Conservation (phyloP, 345 rosid genomes). For the Orychophragmus violaceus region DNA sequence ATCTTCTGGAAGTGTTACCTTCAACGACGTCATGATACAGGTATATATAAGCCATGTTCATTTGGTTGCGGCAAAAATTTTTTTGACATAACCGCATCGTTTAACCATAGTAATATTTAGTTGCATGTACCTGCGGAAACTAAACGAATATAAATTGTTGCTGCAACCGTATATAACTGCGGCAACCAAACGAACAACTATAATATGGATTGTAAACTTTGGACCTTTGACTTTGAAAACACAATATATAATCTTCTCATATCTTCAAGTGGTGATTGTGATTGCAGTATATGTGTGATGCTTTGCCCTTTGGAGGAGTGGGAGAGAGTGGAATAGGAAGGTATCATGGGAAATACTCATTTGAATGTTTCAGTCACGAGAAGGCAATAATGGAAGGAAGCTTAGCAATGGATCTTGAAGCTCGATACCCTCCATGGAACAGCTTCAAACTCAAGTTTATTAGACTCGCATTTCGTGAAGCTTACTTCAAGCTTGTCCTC, state of each 20-base stretch:
- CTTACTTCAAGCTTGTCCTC: slow-evolving; percentile 51
- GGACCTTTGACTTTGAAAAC: too few relatives aligned
- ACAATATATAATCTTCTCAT: too few relatives aligned
- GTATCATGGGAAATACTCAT: slow-evolving; percentile 93
- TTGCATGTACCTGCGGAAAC: too few relatives aligned
- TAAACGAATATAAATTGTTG: too few relatives aligned
- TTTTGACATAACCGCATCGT: too few relatives aligned
- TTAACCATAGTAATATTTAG: too few relatives aligned
- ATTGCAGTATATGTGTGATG: slow-evolving; percentile 61
- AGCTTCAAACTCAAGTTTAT: slow-evolving; percentile 59
- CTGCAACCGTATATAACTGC: too few relatives aligned
- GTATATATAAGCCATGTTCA: too few relatives aligned
- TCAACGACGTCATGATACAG: slow-evolving; percentile 68
- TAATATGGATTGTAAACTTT: too few relatives aligned
- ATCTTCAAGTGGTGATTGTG: not conserved
- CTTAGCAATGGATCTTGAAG: slow-evolving; percentile 60
- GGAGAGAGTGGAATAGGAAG: slow-evolving; percentile 80
- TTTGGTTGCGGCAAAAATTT: too few relatives aligned
- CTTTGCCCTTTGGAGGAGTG: slow-evolving; percentile 87
- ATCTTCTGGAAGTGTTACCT: slow-evolving; percentile 64
- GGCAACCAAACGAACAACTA: too few relatives aligned
- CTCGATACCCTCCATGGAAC: slow-evolving; percentile 86
- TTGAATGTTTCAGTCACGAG: slow-evolving; percentile 86
- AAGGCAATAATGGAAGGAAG: slow-evolving; percentile 64
- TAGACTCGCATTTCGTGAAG: slow-evolving; percentile 44